Evolutionary conservation across 192 early-diverging fungal genomes (phyloP).

Genomic region (Rhizoclosmatium globosum): DNA sequence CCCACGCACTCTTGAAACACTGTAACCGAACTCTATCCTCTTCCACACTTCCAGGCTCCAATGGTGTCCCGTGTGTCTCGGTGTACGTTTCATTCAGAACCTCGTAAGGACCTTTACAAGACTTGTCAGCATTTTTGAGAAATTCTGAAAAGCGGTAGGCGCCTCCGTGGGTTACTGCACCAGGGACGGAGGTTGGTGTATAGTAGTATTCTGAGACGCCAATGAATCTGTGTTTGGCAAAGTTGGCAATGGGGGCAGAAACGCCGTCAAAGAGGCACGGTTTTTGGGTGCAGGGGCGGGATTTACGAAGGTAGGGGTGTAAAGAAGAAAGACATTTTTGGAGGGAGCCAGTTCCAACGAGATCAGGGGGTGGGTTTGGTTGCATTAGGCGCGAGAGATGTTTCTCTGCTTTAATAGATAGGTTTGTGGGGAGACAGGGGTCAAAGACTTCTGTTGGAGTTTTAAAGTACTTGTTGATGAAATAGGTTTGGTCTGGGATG

Average conservation of each 20-base stretch:
- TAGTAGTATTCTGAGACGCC: conserved; percentile 99
- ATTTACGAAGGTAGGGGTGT: conserved; percentile 82
- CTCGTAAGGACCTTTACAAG: conserved; percentile 7
- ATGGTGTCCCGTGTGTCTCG: not conserved
- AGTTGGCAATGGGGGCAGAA: conserved; percentile 84
- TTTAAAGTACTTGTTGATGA: no score
- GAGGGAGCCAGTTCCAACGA: conserved; percentile 56
- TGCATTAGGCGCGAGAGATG: not conserved
- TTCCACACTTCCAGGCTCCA: conserved; percentile 32
- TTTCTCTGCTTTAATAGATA: conserved; percentile 26
- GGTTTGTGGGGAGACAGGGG: conserved; percentile 55
- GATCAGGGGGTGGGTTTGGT: not conserved
- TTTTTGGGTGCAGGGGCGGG: conserved; percentile 67
- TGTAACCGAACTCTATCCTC: conserved; percentile 79
- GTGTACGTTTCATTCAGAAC: not conserved
- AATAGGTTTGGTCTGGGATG: not conserved
- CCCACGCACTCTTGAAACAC: conserved; percentile 96
- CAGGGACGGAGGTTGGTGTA: conserved; percentile 77
- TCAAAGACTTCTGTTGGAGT: conserved; percentile 30
- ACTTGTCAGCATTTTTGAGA: conserved; percentile 13
- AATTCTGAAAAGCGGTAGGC: conserved; percentile 25
- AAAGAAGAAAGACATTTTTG: conserved; percentile 40
- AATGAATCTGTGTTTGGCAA: conserved; percentile 71
- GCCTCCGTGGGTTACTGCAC: conserved; percentile 10
- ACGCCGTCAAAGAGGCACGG: conserved; percentile 97